phyloP scores from a whole-genome alignment of 2,329 filamentous ascomycete species.

The Bertia moriformis region DNA sequence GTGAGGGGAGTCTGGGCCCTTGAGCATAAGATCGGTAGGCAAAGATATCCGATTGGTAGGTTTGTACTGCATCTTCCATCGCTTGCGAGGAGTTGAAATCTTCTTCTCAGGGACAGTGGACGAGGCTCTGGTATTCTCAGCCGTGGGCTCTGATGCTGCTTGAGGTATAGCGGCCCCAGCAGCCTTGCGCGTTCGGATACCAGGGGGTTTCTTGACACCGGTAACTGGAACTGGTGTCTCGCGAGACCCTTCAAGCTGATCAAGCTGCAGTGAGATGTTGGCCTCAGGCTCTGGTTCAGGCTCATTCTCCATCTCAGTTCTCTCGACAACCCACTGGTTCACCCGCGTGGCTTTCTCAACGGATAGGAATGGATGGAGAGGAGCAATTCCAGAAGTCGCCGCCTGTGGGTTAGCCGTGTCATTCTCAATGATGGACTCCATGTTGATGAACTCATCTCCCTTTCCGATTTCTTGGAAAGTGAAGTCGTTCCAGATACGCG shows the following conservation, averaged over 20 bases:
- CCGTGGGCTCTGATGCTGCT: background rate
- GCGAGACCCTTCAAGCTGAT: background rate
- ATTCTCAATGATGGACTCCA: constrained; percentile 6
- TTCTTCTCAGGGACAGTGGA: background rate
- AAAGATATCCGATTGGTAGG: background rate
- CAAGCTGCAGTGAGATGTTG: background rate
- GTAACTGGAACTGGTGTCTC: background rate
- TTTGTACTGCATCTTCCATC: background rate
- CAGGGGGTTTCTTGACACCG: background rate
- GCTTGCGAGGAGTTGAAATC: background rate
- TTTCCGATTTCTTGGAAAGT: constrained; percentile 15
- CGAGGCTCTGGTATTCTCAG: background rate
- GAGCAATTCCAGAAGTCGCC: constrained; percentile 2
- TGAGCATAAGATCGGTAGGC: background rate
- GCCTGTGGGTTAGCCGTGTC: constrained; percentile 1
- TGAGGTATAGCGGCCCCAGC: background rate
- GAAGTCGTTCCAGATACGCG: constrained; percentile 15
- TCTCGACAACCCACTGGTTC: constrained; percentile 12
- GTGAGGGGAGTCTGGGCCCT: background rate
- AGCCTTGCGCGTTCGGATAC: background rate
- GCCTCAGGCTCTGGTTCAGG: constrained; percentile 1
- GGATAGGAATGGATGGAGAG: constrained; percentile 10
- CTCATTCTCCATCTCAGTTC: constrained; percentile 5
- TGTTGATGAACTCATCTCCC: constrained; percentile 7
- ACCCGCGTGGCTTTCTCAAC: constrained; percentile 13